These are phyloP conservation scores for Backusella liffmaniae DNA, from an alignment of 192 early-diverging fungal species.

Conservation along the genomic window DNA sequence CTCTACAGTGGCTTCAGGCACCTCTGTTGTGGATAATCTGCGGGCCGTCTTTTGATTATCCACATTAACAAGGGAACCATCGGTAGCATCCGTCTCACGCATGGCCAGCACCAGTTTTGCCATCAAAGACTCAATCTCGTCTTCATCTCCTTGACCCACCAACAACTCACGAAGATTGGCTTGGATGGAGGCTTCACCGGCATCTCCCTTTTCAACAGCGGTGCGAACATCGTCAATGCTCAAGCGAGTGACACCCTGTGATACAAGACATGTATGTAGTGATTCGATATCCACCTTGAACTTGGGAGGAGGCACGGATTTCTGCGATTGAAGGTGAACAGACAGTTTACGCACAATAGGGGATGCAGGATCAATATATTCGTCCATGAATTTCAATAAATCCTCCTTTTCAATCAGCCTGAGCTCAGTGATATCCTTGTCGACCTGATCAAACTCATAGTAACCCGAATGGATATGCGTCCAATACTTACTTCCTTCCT, in stretches of 20 bases:
- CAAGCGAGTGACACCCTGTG: conserved; percentile 23
- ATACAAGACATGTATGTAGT: conserved; percentile 35
- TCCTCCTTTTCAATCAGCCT: conserved; percentile 41
- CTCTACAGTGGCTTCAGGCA: not conserved
- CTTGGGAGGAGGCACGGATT: conserved; percentile 8
- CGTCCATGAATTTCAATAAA: conserved; percentile 60
- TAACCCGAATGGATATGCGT: conserved; percentile 71
- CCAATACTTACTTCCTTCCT: conserved; percentile 78
- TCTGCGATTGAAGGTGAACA: conserved; percentile 64
- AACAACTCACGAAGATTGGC: conserved; percentile 29
- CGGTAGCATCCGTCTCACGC: conserved; percentile 12
- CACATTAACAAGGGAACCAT: conserved; percentile 32
- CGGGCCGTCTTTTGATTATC: conserved; percentile 29
- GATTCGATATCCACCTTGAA: conserved; percentile 41
- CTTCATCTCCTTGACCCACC: conserved; percentile 35
- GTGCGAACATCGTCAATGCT: conserved; percentile 28
- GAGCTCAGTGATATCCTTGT: conserved; percentile 62
- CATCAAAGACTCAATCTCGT: conserved; percentile 27
- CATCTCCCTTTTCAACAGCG: conserved; percentile 30
- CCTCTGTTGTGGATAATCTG: conserved; percentile 15
- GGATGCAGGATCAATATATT: conserved; percentile 55
- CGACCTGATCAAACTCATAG: conserved; percentile 83
- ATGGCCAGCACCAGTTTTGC: conserved; percentile 29
- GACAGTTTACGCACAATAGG: conserved; percentile 58
- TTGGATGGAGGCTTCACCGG: conserved; percentile 22